Percentiles rank a stretch among this genome's conserved stretches.
Evolutionary conservation across 2,329 filamentous ascomycete genomes (phyloP).

Genomic region (Fusarium paranaense): DNA sequence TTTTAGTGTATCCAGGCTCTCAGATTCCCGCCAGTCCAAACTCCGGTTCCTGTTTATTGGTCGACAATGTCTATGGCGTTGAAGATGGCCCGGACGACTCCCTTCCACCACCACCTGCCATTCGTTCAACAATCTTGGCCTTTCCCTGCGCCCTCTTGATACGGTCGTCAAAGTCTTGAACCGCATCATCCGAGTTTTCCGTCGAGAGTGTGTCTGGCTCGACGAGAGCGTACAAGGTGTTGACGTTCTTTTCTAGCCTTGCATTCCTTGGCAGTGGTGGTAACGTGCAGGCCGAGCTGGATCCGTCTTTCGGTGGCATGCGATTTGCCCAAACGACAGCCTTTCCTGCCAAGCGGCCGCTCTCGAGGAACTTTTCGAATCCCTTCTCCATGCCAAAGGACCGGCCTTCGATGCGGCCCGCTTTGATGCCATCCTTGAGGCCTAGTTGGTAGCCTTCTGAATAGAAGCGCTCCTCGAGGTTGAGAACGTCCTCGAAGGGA

Average conservation of each 20-base stretch:
- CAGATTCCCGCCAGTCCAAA: constrained; percentile 8
- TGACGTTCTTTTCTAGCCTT: constrained; percentile 81
- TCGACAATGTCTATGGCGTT: background rate
- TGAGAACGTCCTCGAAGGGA: constrained; percentile 68
- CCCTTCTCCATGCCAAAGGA: constrained; percentile 92
- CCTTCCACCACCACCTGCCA: constrained; percentile 52
- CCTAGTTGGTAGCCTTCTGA: constrained; percentile 83
- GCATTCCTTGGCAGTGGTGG: constrained; percentile 66
- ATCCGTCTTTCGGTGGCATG: constrained; percentile 51
- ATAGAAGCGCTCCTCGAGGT: constrained; percentile 79
- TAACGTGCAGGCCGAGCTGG: constrained; percentile 40
- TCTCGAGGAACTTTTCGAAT: constrained; percentile 89
- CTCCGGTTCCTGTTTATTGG: background rate
- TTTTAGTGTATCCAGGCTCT: background rate
- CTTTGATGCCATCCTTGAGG: constrained; percentile 76
- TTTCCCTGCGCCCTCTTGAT: constrained; percentile 87
- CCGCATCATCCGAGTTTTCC: constrained; percentile 87
- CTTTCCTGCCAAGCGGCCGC: constrained; percentile 82
- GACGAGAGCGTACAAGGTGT: constrained; percentile 79
- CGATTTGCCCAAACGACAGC: constrained; percentile 87
- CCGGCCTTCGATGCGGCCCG: constrained; percentile 88
- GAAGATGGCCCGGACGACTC: constrained; percentile 28
- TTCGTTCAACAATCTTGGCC: constrained; percentile 84
- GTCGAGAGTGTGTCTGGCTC: constrained; percentile 83
- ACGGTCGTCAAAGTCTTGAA: constrained; percentile 91